Base-by-base conservation (phyloP, 1,284 basidiomycete species). In the Apiotrichum mycotoxinovorans region DNA sequence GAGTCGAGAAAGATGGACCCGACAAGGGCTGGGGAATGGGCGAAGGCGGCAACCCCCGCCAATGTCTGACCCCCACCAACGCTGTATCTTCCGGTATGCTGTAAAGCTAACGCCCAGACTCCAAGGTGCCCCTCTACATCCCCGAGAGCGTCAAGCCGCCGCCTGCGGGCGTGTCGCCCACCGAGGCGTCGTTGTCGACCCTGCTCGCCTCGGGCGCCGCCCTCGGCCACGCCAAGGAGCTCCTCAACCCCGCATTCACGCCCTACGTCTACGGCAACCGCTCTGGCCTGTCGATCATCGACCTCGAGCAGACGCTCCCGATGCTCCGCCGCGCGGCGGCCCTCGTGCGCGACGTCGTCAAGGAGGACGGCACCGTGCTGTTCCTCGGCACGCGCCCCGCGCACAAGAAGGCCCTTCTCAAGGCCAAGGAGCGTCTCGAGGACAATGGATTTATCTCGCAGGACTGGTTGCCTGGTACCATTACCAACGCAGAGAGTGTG, bases 251-350 rank as follows among this genome's bases (percentile, higher is more conserved):
- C 20, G 86, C 91, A 64, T 94, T 91, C 72, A 83, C 88, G 65
- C 91, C 94, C n/a, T 94, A 91, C 73, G 87, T 95, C 44, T 98
- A 98, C 73, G 96, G 95, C 59, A 85, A 85, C 25, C 89, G 96
- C 53, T 85, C 91, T 35, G 91, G 88, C 17, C 84, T 97, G 60
- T 91, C 91, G 51, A 84, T 98, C 74, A 98, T 99, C 74, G 93
- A 99, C 77, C 82, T 98, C 37, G 92, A 98, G 74, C 87, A 89
- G 65, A 98, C 96, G 0, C 80, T 98, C 1, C 91, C 93, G 5
- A 85, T 94, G 57, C 83, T 99, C 22, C 86, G 92, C 30, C 87
- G 94, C 53, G 93, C 95, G 10, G 89, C 91, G 37, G 86, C 87
- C 58, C 83, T 99, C 49, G 87, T 92, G 37, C 86, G 89, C 50